Base-by-base conservation (phyloP, 805 yeast genomes). In the Saturnispora serradocipensis region DNA sequence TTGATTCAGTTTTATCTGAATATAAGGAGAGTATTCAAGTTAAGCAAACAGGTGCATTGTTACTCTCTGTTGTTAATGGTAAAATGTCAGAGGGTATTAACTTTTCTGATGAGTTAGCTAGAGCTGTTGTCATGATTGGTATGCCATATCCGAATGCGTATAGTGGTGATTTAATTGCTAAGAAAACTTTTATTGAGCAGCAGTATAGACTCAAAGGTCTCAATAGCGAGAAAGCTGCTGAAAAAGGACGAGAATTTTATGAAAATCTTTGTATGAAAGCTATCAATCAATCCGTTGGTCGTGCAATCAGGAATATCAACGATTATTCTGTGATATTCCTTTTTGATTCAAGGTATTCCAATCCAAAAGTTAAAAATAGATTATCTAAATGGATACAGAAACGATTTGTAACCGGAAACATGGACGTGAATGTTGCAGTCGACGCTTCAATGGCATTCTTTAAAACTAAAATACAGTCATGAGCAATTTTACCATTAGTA, bases 51-150 rank as follows among this genome's bases (percentile, higher is more conserved):
- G 91, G 93, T 1, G 90, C 95, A 0, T 58, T 86, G 2, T 65
- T 90, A 4, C 70, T 91, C 28, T 81, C 96, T 0, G 96, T 91
- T 1, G 95, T 91, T 15, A 97, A 97, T 1, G 98, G 97, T 0
- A 84, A 84, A 61, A 73, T 90, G 68, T 87, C 96, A 0, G 98
- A 90, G 65, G 98, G 98, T 5, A 91, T 90, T 43, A 90, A 90
- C 62, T 90, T 91, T 64, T 78, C 90, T 10, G 91, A 89, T 61
- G 81, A 84, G 39, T 68, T 91, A n/a, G 96, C 96, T 1, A 72
- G 97, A 53, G 89, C 87, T 0, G 90, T 91, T 0, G 70, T 87
- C 2, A 84, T 91, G 85, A 72, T 88, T 11, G 98, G 97, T 0
- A 64, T 91, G 39, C 97, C 98, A 2, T 91, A 77, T 59, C 97